These are phyloP conservation scores for Postia placenta DNA, from an alignment of 768 basidiomycete genomes.

Conservation along the genomic window DNA sequence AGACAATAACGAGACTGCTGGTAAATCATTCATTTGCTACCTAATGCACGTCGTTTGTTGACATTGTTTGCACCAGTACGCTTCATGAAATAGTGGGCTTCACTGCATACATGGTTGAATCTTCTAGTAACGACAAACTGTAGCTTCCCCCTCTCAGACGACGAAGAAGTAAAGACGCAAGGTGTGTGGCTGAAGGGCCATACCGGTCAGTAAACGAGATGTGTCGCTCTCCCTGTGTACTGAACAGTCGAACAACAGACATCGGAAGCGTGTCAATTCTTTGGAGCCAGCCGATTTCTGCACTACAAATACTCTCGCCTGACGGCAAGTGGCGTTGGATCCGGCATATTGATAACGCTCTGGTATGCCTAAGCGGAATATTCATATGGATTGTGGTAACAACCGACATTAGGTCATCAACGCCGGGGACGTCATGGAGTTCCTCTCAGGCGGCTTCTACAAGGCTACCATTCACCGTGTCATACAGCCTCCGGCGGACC, in stretches of 20 bases:
- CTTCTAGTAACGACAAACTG: not conserved
- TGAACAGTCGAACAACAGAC: too few species aligned
- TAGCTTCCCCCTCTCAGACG: slow-evolving; percentile 28
- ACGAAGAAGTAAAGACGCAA: slow-evolving; percentile 25
- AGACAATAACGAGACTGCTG: slow-evolving; percentile 23
- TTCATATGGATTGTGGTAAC: too few species aligned
- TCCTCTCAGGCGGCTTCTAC: slow-evolving; percentile 30
- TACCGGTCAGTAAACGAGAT: slow-evolving; percentile 22
- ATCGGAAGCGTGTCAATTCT: slow-evolving; percentile 39
- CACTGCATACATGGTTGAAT: slow-evolving; percentile 10
- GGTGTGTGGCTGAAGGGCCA: slow-evolving; percentile 33
- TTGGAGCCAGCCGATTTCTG: slow-evolving; percentile 56
- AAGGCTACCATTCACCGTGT: slow-evolving; percentile 33
- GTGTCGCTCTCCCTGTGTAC: too few species aligned
- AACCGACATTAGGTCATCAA: slow-evolving; percentile 42
- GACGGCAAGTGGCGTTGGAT: slow-evolving; percentile 56
- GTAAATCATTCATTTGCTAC: slow-evolving; percentile 12
- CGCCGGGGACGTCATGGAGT: slow-evolving; percentile 28
- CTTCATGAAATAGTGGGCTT: slow-evolving; percentile 18
- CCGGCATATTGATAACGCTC: slow-evolving; percentile 50
- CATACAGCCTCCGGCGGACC: slow-evolving; percentile 29
- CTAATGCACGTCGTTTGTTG: not conserved
- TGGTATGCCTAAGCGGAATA: too few species aligned
- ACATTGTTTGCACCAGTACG: slow-evolving; percentile 21
- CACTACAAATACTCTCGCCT: slow-evolving; percentile 46